phyloP scores from a whole-genome alignment of 1,284 basidiomycete genomes.

The Mrakiaceae sp. region DNA sequence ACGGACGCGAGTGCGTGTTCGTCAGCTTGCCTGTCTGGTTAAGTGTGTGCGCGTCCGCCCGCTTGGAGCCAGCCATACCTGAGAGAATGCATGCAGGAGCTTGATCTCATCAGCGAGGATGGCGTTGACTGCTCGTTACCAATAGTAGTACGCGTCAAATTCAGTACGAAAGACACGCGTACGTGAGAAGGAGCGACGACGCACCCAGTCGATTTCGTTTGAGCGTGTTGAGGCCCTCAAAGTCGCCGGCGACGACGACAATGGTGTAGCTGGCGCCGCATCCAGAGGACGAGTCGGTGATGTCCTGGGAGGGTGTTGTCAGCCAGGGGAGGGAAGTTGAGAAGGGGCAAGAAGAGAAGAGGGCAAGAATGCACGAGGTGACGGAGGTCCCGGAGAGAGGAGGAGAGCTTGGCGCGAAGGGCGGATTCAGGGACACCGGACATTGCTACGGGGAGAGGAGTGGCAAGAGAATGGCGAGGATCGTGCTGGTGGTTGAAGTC shows the following conservation, averaged over 20 bases:
- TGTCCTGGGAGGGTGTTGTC: slow-evolving; percentile 4
- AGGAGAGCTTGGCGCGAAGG: no score
- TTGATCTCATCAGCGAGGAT: slow-evolving; percentile 15
- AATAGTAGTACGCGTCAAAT: not conserved
- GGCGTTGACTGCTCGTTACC: slow-evolving; percentile 4
- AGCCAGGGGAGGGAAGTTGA: not conserved
- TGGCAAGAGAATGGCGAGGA: no score
- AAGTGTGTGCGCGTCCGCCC: not conserved
- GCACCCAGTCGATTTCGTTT: slow-evolving; percentile 15
- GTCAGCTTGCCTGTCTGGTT: not conserved
- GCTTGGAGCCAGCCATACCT: not conserved
- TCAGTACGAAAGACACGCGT: not conserved
- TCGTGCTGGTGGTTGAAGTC: no score
- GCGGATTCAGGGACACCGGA: no score
- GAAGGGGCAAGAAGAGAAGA: not conserved
- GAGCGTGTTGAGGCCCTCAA: slow-evolving; percentile 16
- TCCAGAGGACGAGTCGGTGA: slow-evolving; percentile 12
- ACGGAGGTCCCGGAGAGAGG: no score
- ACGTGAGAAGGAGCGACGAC: not conserved
- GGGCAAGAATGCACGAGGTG: no score
- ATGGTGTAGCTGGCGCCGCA: slow-evolving; percentile 16
- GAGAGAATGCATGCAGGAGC: slow-evolving; percentile 15
- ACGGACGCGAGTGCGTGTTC: slow-evolving; percentile 79
- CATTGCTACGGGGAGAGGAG: no score
- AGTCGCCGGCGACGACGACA: slow-evolving; percentile 14